Evolutionary conservation across 768 basidiomycete species (phyloP).

Genomic region (Amanita subjunquillea): DNA sequence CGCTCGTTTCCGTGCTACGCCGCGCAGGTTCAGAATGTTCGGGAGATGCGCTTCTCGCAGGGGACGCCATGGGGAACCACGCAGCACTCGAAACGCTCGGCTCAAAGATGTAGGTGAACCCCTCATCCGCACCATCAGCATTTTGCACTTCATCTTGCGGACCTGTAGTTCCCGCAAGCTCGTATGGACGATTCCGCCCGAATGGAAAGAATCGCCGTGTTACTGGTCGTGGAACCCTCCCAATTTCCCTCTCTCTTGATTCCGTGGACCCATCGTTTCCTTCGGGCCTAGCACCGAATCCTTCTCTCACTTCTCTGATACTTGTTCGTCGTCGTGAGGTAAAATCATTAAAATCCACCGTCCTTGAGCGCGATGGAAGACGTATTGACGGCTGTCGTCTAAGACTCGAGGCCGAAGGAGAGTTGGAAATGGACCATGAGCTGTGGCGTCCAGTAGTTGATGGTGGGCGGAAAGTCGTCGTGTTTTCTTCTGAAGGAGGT

Average conservation of each 20-base stretch:
- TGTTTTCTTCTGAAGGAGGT: slow-evolving; percentile 25
- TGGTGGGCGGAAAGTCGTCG: slow-evolving; percentile 11
- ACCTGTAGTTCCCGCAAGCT: slow-evolving; percentile 14
- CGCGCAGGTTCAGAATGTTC: neutral
- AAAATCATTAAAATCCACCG: slow-evolving; percentile 66
- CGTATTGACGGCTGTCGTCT: slow-evolving; percentile 54
- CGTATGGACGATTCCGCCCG: slow-evolving; percentile 33
- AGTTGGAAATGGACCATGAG: slow-evolving; percentile 22
- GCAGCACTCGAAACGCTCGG: slow-evolving; percentile 1
- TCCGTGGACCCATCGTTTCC: slow-evolving; percentile 17
- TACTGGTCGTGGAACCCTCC: slow-evolving; percentile 13
- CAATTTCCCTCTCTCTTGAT: slow-evolving; percentile 13
- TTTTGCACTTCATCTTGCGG: slow-evolving; percentile 13
- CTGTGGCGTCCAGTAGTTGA: slow-evolving; percentile 16
- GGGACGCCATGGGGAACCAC: neutral
- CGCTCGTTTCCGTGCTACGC: slow-evolving; percentile 17
- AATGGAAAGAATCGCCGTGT: slow-evolving; percentile 51
- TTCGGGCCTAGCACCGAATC: slow-evolving; percentile 17
- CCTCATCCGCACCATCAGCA: slow-evolving; percentile 2
- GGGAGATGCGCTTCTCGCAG: slow-evolving; percentile 3
- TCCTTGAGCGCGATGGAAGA: slow-evolving; percentile 41
- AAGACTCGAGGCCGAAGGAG: slow-evolving; percentile 19
- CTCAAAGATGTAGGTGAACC: slow-evolving; percentile 4
- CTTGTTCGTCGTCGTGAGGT: slow-evolving; percentile 52
- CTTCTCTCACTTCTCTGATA: slow-evolving; percentile 26